Evolutionary conservation across 2,329 filamentous ascomycete species (phyloP).

Genomic region (Endothia cerciana): DNA sequence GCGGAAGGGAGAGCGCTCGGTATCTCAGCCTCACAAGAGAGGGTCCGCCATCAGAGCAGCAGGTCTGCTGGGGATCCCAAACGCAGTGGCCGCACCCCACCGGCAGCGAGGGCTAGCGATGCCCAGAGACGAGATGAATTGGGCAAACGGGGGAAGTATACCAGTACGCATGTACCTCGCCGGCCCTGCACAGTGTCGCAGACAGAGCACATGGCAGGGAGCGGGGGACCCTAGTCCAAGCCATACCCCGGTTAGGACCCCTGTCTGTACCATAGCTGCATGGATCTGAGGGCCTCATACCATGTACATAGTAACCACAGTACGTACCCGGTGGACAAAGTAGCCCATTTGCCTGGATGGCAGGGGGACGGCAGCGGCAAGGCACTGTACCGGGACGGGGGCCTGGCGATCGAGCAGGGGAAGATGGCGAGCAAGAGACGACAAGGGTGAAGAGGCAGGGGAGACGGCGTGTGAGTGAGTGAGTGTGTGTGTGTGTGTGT

Average conservation of each 20-base stretch:
- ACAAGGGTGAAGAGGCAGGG: conserved; percentile 13
- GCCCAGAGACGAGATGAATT: conserved; percentile 52
- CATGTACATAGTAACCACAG: neutral
- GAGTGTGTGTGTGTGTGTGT: neutral
- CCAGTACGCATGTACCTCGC: neutral
- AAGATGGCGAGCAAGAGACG: conserved; percentile 17
- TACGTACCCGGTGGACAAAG: neutral
- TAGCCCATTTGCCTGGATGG: conserved; percentile 7
- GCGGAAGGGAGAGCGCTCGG: conserved; percentile 20
- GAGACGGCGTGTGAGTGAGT: too few species aligned
- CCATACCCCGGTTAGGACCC: too few species aligned
- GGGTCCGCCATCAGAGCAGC: conserved; percentile 16
- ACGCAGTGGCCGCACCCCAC: conserved; percentile 15
- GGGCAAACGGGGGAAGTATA: neutral
- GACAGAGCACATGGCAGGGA: conserved; percentile 18
- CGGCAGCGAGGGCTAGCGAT: conserved; percentile 49
- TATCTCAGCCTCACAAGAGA: conserved; percentile 25
- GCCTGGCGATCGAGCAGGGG: conserved; percentile 10
- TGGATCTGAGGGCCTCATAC: too few species aligned
- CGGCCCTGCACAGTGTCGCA: conserved; percentile 24
- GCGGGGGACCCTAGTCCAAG: too few species aligned
- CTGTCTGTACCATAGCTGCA: neutral
- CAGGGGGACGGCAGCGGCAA: conserved; percentile 21
- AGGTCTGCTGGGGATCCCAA: conserved; percentile 21
- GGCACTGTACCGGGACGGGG: conserved; percentile 20